Percentiles rank a stretch among this genome's conserved stretches.
Conservation (phyloP, 2,329 filamentous ascomycete species). For the Diaporthe caulivora region DNA sequence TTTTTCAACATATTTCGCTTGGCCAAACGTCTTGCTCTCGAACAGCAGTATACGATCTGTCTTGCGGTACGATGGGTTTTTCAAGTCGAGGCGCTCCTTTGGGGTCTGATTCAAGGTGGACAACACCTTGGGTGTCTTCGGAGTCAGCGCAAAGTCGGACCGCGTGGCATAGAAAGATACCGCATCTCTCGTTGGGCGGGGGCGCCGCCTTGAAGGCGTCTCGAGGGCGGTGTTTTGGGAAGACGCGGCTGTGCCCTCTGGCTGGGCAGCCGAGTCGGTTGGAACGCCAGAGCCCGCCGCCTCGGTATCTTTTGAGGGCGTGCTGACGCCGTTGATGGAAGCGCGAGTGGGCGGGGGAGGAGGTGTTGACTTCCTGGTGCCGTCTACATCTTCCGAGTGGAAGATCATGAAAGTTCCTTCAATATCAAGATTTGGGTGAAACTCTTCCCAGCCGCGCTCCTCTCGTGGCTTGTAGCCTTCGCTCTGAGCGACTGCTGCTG, state of each 20-base stretch:
- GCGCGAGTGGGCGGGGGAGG: conserved; percentile 44
- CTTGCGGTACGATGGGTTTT: conserved; percentile 79
- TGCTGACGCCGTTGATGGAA: conserved; percentile 55
- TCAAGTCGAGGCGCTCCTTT: conserved; percentile 83
- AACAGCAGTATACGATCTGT: conserved; percentile 85
- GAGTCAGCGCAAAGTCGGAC: conserved; percentile 57
- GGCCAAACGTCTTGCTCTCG: conserved; percentile 86
- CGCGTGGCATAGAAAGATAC: conserved; percentile 66
- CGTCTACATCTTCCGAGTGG: conserved; percentile 87
- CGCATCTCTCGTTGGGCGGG: conserved; percentile 63
- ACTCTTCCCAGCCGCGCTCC: conserved; percentile 97
- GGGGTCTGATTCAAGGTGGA: conserved; percentile 84
- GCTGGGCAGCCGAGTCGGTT: conserved; percentile 55
- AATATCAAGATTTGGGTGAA: conserved; percentile 94
- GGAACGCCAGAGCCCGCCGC: conserved; percentile 48
- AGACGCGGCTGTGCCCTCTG: conserved; percentile 49
- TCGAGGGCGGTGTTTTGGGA: conserved; percentile 44
- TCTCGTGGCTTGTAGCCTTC: conserved; percentile 98
- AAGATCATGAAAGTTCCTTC: conserved; percentile 84
- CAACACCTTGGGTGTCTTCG: conserved; percentile 74
- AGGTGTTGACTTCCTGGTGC: conserved; percentile 66
- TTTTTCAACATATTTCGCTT: conserved; percentile 93
- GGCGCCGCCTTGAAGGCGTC: conserved; percentile 57
- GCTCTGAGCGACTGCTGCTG: conserved; percentile 87
- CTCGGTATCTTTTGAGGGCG: conserved; percentile 61